phyloP scores from a whole-genome alignment of 768 basidiomycete genomes.

The Suillus americanus region DNA sequence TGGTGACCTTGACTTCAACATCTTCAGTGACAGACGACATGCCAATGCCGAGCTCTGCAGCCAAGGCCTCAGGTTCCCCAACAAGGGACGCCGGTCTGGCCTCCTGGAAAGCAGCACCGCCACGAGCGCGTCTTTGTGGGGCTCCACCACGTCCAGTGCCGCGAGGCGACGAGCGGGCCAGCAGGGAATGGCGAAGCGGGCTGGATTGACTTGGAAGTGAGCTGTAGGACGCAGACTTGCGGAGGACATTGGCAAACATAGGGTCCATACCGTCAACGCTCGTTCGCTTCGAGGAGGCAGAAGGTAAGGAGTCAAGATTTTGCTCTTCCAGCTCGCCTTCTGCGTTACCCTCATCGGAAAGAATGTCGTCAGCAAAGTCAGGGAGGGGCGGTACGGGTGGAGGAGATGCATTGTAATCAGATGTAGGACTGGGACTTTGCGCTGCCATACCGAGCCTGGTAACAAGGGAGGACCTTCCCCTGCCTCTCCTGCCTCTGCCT shows the following conservation, averaged over 20 bases:
- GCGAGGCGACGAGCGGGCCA: conserved; percentile 41
- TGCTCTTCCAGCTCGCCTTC: conserved; percentile 21
- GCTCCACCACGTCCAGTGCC: conserved; percentile 42
- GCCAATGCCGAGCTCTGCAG: conserved; percentile 59
- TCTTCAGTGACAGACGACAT: conserved; percentile 43
- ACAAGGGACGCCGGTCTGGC: conserved; percentile 70
- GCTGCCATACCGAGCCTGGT: conserved; percentile 63
- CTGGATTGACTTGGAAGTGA: conserved; percentile 48
- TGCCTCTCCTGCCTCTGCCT: conserved; percentile 49
- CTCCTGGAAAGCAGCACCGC: conserved; percentile 70
- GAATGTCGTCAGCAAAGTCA: conserved; percentile 22
- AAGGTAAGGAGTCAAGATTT: conserved; percentile 40
- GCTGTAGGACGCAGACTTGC: conserved; percentile 46
- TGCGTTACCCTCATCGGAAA: conserved; percentile 23
- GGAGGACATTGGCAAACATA: conserved; percentile 75
- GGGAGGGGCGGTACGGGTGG: conserved; percentile 36
- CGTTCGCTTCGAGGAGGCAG: conserved; percentile 55
- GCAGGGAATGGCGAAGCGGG: conserved; percentile 60
- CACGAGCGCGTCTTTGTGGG: conserved; percentile 53
- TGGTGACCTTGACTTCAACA: conserved; percentile 41
- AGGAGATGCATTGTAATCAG: conserved; percentile 38
- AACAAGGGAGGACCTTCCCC: conserved; percentile 55
- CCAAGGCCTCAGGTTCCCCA: conserved; percentile 69
- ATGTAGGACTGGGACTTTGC: conserved; percentile 46
- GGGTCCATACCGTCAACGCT: conserved; percentile 90